Percentiles rank a stretch among this genome's conserved stretches.
Evolutionary conservation across 805 yeast genomes (phyloP).

Genomic region (Jamesozyma spencerorum): DNA sequence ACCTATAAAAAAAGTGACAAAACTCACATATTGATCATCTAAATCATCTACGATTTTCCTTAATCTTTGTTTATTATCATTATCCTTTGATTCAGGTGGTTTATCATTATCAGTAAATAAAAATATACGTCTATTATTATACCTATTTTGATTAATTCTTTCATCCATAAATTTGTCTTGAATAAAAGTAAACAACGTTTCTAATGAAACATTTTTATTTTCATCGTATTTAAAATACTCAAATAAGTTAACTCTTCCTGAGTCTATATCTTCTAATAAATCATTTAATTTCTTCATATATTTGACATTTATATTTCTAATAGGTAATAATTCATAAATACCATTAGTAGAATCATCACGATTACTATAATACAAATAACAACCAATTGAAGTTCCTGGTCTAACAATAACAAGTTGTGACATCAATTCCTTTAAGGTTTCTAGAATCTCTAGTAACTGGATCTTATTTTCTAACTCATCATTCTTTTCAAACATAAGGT

Average conservation of each 20-base stretch:
- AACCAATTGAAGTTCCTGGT: slow-evolving; percentile 68
- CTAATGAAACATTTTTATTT: slow-evolving; percentile 27
- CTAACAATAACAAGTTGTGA: slow-evolving; percentile 54
- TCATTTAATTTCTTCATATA: slow-evolving; percentile 51
- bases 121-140: slow-evolving; percentile 51
- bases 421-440: slow-evolving; percentile 52
- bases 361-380: slow-evolving; percentile 48
- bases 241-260: slow-evolving; percentile 18
- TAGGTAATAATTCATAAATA: slow-evolving; percentile 40
- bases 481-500: slow-evolving; percentile 34
- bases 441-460: slow-evolving; percentile 46
- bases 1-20: slow-evolving; percentile 57
- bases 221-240: slow-evolving; percentile 27
- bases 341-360: slow-evolving; percentile 34
- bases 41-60: slow-evolving; percentile 53
- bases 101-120: slow-evolving; percentile 67
- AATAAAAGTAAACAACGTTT: slow-evolving; percentile 39
- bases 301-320: slow-evolving; percentile 45
- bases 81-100: slow-evolving; percentile 43
- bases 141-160: slow-evolving; percentile 34
- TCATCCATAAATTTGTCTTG: slow-evolving; percentile 45
- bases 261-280: slow-evolving; percentile 36
- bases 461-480: slow-evolving; percentile 28
- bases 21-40: slow-evolving; percentile 41
- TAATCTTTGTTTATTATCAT: slow-evolving; percentile 37